Percentiles rank a stretch among this genome's conserved stretches.
These are phyloP conservation scores for Bipolaris oryzae DNA, from an alignment of 2,329 filamentous ascomycete species.

Conservation along the genomic window DNA sequence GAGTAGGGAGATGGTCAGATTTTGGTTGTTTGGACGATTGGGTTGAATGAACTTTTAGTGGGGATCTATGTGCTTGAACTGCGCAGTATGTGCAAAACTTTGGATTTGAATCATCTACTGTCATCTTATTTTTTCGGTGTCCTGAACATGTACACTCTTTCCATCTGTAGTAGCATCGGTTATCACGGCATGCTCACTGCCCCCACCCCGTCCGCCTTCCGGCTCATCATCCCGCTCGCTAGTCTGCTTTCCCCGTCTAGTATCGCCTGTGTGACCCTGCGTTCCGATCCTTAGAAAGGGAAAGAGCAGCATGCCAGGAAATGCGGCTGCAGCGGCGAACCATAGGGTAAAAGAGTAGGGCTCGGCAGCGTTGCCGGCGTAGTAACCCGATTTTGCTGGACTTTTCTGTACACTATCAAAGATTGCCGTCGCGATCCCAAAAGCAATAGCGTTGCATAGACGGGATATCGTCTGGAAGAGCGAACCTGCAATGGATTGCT, in stretches of 20 bases:
- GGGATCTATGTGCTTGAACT: neutral
- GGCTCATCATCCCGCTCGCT: neutral
- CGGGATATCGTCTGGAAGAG: constrained; percentile 71
- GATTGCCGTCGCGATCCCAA: constrained; percentile 67
- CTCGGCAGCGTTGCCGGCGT: constrained; percentile 53
- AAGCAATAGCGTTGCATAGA: constrained; percentile 63
- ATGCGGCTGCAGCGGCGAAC: constrained; percentile 55
- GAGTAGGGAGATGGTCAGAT: no score
- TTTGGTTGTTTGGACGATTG: no score
- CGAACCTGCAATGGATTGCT: constrained; percentile 70
- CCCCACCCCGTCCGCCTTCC: constrained; percentile 2
- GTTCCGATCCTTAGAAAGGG: constrained; percentile 61
- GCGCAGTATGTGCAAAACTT: neutral
- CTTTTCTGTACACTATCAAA: constrained; percentile 55
- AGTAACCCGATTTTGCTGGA: constrained; percentile 47
- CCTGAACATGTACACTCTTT: neutral
- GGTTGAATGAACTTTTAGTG: no score
- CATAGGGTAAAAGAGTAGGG: constrained; percentile 61
- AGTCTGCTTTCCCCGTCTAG: constrained; percentile 21
- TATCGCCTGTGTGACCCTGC: constrained; percentile 54
- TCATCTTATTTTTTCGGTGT: neutral
- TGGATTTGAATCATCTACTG: neutral
- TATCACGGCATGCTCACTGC: constrained; percentile 10
- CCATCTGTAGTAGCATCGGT: neutral
- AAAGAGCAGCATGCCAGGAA: constrained; percentile 54